Evolutionary conservation across 2,329 filamentous ascomycete genomes (phyloP).

Genomic region (Aspergillus flavus): DNA sequence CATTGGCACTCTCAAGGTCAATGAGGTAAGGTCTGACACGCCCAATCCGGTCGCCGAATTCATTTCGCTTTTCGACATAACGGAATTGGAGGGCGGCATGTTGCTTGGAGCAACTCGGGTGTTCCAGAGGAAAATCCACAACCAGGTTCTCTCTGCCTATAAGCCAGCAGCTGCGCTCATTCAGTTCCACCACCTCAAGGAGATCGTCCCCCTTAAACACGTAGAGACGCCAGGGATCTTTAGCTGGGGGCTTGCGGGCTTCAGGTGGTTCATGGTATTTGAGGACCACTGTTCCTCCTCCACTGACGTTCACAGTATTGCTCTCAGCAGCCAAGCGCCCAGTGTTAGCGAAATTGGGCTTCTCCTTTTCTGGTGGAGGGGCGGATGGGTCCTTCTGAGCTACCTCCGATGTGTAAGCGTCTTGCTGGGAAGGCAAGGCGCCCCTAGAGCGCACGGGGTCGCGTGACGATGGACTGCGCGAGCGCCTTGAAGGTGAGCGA

Average conservation of each 20-base stretch:
- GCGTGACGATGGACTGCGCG: slow-evolving; percentile 30
- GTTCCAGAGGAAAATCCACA: slow-evolving; percentile 81
- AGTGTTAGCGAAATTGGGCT: slow-evolving; percentile 80
- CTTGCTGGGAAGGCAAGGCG: slow-evolving; percentile 50
- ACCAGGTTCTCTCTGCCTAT: slow-evolving; percentile 79
- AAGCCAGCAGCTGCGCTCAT: slow-evolving; percentile 82
- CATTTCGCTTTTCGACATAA: slow-evolving; percentile 77
- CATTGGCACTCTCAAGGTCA: slow-evolving; percentile 91
- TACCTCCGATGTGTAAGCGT: slow-evolving; percentile 44
- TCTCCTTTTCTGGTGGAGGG: slow-evolving; percentile 62
- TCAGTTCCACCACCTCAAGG: slow-evolving; percentile 78
- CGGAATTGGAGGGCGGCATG: slow-evolving; percentile 95
- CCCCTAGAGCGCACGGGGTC: slow-evolving; percentile 36
- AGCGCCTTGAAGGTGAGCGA: slow-evolving; percentile 29
- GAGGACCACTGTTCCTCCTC: slow-evolving; percentile 74
- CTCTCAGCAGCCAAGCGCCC: slow-evolving; percentile 85
- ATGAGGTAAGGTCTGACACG: slow-evolving; percentile 86
- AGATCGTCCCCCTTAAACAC: slow-evolving; percentile 85
- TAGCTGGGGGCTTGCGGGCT: slow-evolving; percentile 80
- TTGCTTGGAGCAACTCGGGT: slow-evolving; percentile 92
- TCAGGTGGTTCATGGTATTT: slow-evolving; percentile 97
- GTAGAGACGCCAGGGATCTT: slow-evolving; percentile 84
- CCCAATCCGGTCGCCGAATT: slow-evolving; percentile 81
- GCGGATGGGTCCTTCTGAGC: slow-evolving; percentile 26
- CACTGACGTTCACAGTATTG: slow-evolving; percentile 67